Percentiles rank a stretch among this genome's conserved stretches.
Evolutionary conservation across 1,284 basidiomycete genomes (phyloP).

Genomic region (Inonotus hispidus): DNA sequence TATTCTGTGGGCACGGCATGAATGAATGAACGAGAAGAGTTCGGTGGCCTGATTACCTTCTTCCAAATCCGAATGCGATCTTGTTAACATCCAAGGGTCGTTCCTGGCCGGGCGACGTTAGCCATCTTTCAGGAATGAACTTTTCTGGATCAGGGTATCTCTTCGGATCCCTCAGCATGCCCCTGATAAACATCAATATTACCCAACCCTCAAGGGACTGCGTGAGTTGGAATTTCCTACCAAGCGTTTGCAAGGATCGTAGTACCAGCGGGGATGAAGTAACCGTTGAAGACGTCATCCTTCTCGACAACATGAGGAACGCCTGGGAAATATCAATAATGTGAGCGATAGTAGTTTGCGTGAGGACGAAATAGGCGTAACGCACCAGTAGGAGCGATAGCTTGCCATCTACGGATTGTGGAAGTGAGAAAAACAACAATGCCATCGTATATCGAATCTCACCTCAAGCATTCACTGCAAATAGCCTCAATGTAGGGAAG

Average conservation of each 20-base stretch:
- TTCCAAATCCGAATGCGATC: constrained; percentile 9
- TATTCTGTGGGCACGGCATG: constrained; percentile 6
- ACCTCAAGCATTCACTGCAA: constrained; percentile 21
- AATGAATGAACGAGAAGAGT: neutral
- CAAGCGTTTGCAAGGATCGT: constrained; percentile 18
- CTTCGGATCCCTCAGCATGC: constrained; percentile 13
- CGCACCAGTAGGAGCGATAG: constrained; percentile 8
- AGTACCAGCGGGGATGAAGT: constrained; percentile 19
- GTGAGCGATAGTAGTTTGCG: neutral
- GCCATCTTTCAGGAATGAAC: constrained; percentile 14
- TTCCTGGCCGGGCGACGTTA: neutral
- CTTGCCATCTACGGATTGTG: constrained; percentile 14
- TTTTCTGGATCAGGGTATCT: constrained; percentile 7
- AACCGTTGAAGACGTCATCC: constrained; percentile 20
- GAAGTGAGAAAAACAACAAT: neutral
- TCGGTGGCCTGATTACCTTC: neutral
- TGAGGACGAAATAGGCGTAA: neutral
- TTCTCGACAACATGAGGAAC: constrained; percentile 17
- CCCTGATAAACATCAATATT: constrained; percentile 35
- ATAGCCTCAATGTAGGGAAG: constrained; percentile 26
- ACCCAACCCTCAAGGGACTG: too few relatives aligned
- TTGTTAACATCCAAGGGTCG: neutral
- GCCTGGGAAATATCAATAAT: constrained; percentile 1
- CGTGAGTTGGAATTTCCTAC: too few relatives aligned
- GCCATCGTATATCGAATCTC: neutral